Evolutionary conservation across 352 stramenopile species (phyloP), one percentile per base, ranked within the genome.

Genomic region (Elongisporangium anandrum): DNA sequence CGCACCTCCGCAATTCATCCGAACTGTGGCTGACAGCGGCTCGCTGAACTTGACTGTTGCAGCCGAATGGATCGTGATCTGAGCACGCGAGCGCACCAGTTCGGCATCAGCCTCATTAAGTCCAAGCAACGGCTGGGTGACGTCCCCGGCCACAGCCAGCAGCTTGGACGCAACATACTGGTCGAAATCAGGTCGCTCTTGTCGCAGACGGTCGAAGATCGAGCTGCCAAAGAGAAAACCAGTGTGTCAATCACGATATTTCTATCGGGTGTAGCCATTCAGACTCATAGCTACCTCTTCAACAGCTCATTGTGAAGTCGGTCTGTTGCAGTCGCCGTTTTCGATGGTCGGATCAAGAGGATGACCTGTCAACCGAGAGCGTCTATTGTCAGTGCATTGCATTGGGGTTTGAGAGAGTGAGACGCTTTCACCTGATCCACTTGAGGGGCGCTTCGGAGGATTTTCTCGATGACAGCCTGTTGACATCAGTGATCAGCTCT

Each of bases 21-120:
- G 80, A 16, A 94, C 69, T 1, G 87, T 85, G 26, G 90, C 72
- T 16, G 95, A 81, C 2, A 96, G 78, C 10, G 84, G 84, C 50
- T 96, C 85, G 63, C 90, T 79, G 73, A 95, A 96, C 56, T 88
- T 81, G 23, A 96, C 85, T 0, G 84, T 92, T 6, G 87, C 87
- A 8, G 85, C 87, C 16, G 83, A 93, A 65, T 96, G 87, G 63
- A 96, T 85, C 4, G 81, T 73, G 58, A 96, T 76, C 22, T 95
- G 73, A 56, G 82, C 69, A 17, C 60, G 62, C 8, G 72, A 54
- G 2, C 75, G 67, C 34, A 92, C 49, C 38, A 87, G 23, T 0
- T 22, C 41, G 5, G 75, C 73, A 55, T 94, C 86, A 0, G 67
- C 47, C 4, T 47, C 47, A 41, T 60, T 80, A 0, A 95, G 69